These are phyloP conservation scores for Skeletonema costatum DNA, from an alignment of 108 stramenopile species.

Conservation along the genomic window DNA sequence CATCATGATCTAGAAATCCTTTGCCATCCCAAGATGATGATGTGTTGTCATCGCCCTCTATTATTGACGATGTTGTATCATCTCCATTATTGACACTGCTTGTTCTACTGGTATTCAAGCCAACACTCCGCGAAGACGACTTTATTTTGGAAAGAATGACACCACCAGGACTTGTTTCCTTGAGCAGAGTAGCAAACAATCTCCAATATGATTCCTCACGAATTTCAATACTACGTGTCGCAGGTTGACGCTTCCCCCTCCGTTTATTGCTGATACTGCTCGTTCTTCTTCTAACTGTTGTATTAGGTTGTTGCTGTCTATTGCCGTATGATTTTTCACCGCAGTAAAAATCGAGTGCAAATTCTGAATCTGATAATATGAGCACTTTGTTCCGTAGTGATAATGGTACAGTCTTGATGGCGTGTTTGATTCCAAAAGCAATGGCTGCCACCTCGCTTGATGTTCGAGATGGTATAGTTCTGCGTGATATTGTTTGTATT, in stretches of 20 bases:
- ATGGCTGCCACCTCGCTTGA: constrained; percentile 44
- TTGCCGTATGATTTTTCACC: not conserved
- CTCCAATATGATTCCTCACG: constrained; percentile 34
- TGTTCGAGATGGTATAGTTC: constrained; percentile 15
- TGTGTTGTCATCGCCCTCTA: not conserved
- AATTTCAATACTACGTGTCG: not conserved
- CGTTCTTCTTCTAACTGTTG: no score
- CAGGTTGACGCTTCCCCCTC: not conserved
- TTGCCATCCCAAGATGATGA: constrained; percentile 25
- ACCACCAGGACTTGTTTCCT: constrained; percentile 11
- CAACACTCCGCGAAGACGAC: constrained; percentile 40
- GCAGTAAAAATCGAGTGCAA: constrained; percentile 28
- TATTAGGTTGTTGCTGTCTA: not conserved
- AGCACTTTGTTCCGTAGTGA: constrained; percentile 12
- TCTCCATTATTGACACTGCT: not conserved
- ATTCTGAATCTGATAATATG: constrained; percentile 44
- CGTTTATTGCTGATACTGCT: constrained; percentile 5
- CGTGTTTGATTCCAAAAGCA: constrained; percentile 35
- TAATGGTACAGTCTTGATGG: constrained; percentile 20
- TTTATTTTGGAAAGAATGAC: constrained; percentile 37
- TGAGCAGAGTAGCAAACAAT: constrained; percentile 13
- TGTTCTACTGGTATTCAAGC: not conserved
- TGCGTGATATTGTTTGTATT: constrained; percentile 19
- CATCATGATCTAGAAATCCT: constrained; percentile 46
- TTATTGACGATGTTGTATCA: not conserved